Base-by-base conservation (phyloP, 768 basidiomycete species). In the Lepiota brunneoincarnata region DNA sequence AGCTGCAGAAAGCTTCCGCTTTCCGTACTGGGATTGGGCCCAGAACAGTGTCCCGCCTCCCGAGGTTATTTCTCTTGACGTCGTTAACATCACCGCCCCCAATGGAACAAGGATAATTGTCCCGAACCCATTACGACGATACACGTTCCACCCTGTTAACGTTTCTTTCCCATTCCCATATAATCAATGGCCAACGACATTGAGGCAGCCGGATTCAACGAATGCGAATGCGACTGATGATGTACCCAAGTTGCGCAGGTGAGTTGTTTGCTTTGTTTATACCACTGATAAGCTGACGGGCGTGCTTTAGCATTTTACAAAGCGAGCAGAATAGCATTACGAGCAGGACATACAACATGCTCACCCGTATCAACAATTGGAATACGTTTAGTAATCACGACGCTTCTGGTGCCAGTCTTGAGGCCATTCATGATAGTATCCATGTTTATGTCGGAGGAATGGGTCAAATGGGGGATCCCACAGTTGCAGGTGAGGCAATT, bases 21-120 rank as follows among this genome's bases (percentile, higher is more conserved):
- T 69, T 26, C 78, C 77, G 1, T 81, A 72, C 69, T 81, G 79
- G 80, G 80, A 81, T 60, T 81, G 80, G 80, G 80, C 79, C 4
- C 54, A 49, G 2, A 68, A 72, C 17, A 40, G 67, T 3, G 62
- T 74, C 3, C 75, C 75, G 21, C 78, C 78, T 14, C 58, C 62
- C 10, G 66, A 77, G 58, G 69, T 79, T 38, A 74, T 75, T 47
- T 63, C 66, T 7, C 51, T 64, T 28, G 58, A 61, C 44, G 54
- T 65, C 21, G 70, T 75, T 28, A 59, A 61, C 1, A 74, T 77
- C 53, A 67, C 63, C 34, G 61, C 61, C 2, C 63, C 71, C 10
- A 59, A 71, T 47, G 72, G 75, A 20, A 49, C 54, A 21, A 62
- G 44, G 35, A 50, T 59, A 20, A 23, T 49, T 20, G 71, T 71